Conservation (phyloP, 148 eudicot genomes). For the Rhododendron henanense region DNA sequence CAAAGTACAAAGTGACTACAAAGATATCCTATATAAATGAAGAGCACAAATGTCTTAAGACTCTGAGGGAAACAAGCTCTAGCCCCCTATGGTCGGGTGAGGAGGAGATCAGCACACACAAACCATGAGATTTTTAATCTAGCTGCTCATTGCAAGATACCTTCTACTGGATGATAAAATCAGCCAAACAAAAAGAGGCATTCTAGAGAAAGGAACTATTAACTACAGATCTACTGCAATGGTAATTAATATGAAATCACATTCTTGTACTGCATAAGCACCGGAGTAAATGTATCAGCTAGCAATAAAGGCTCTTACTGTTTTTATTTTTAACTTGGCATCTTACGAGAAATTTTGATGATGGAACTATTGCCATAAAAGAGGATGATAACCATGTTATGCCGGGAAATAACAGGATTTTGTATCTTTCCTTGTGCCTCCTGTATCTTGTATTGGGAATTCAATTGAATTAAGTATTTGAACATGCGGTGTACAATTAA, state of each 20-base stretch:
- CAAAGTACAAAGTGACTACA: not conserved
- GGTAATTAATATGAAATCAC: not conserved
- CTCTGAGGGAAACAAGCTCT: not conserved
- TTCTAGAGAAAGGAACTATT: not conserved
- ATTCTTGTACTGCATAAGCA: constrained; percentile 3
- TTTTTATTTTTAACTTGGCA: not conserved
- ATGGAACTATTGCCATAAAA: not conserved
- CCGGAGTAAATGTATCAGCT: not conserved
- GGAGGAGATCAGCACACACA: not conserved
- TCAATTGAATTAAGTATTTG: not conserved
- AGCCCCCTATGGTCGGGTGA: not conserved
- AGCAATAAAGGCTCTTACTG: not conserved
- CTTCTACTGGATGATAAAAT: not conserved
- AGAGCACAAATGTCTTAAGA: not conserved
- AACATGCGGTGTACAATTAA: not conserved
- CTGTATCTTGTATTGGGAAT: not conserved
- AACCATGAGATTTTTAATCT: not conserved
- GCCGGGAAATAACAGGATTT: not conserved
- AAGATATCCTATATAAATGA: not conserved
- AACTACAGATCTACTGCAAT: not conserved
- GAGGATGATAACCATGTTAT: not conserved
- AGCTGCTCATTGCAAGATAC: not conserved
- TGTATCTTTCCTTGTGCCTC: not conserved
- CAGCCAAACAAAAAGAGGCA: not conserved
- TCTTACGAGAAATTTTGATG: not conserved